phyloP scores from a whole-genome alignment of 805 yeast species.

The Nakazawaea sp. region DNA sequence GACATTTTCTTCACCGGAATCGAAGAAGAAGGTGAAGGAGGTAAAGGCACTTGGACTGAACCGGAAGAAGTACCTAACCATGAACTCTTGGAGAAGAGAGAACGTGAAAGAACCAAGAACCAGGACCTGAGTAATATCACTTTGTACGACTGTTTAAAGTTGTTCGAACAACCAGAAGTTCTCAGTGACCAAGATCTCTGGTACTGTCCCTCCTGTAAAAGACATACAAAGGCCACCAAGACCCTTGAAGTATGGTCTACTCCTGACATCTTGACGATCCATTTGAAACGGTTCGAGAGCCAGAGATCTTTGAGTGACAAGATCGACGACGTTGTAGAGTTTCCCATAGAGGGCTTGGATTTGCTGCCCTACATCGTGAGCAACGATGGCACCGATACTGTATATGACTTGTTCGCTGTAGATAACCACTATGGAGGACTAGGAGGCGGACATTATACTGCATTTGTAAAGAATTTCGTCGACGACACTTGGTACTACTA shows the following conservation, averaged over 20 bases:
- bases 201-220: conserved; percentile 89
- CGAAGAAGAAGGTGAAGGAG: conserved; percentile 37
- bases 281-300: conserved; percentile 83
- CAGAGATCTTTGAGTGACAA: conserved; percentile 84
- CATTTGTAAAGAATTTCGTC: conserved; percentile 72
- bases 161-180: conserved; percentile 77
- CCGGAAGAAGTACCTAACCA: conserved; percentile 44
- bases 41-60: conserved; percentile 48
- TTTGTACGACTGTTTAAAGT: conserved; percentile 65
- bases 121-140: conserved; percentile 34
- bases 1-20: conserved; percentile 46
- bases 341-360: conserved; percentile 81
- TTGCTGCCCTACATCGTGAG: conserved; percentile 49
- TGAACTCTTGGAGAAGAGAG: conserved; percentile 44
- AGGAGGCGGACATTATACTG: conserved; percentile 97
- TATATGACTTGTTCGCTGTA: conserved; percentile 86
- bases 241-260: conserved; percentile 89
- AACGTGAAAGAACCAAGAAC: conserved; percentile 18
- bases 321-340: conserved; percentile 76
- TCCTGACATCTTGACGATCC: conserved; percentile 87
- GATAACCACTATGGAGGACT: conserved; percentile 95
- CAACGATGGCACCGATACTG: conserved; percentile 23
- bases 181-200: conserved; percentile 85
- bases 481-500: conserved; percentile 83
- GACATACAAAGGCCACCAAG: conserved; percentile 85